Evolutionary conservation across 192 early-diverging fungal genomes (phyloP), one percentile per base, ranked within the genome.

Genomic region (Linnemannia elongata): DNA sequence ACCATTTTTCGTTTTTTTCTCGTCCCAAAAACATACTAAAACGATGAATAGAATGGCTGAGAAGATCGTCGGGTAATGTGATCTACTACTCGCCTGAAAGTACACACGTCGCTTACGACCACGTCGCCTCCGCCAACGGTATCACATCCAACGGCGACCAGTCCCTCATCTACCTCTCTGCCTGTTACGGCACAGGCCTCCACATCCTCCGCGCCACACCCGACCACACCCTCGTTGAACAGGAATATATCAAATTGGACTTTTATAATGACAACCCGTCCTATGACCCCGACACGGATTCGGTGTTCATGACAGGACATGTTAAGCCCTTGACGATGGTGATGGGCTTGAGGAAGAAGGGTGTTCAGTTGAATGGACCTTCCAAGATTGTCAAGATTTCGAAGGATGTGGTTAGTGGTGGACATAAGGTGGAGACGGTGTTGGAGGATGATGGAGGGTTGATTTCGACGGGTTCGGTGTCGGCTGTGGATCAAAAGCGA

Each of bases 401-500:
- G 18, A 82, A 82, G 45, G 80, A 81, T 27, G 73, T 69, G 2
- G 12, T 70, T 7, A 45, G 44, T 0, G 7, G 20, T 2, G 45
- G 35, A 2, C 52, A 78, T n/a, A 80, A 72, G 6, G 45, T 79
- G 7, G 72, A 83, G 55, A 82, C 72, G 2, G 69, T 89, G 24
- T 54, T 88, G 27, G 68, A 66, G 44, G 85, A 88, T 72, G 75
- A 83, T 76, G 89, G 85, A 42, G 33, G 45, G 9, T 52, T 79
- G 30, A 82, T 82, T 72, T 76, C 81, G 42, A 75, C 74, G 0
- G 27, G 76, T 30, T 78, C 89, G 17, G 68, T 80, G 1, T 77
- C 85, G 0, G 89, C 85, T 54, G 73, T 85, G 42, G 89, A 89
- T 60, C 83, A 80, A 3, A 76, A 80, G 54, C 73, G 82, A 6